Evolutionary conservation across 345 rosid species (phyloP), one percentile per base, ranked within the genome.

Genomic region (Pugionium cornutum): DNA sequence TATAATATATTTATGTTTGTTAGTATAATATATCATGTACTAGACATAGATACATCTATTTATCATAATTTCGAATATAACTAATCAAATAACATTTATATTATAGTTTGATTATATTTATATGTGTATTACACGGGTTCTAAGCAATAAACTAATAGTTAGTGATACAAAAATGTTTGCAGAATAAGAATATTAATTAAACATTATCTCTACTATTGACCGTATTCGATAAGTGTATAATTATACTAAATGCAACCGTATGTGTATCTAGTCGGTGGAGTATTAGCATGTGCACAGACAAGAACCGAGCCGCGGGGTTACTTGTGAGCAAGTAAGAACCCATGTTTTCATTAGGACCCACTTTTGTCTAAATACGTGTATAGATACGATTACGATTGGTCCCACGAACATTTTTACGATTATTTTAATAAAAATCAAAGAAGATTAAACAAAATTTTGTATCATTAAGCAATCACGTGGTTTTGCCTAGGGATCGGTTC

Each of bases 391-490:
- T 57, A 10, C 2, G 52, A 62, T 60, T 30, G 64, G 75, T 59
- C 62, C 59, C 74, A 75, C 18, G 18, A 18, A 18, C 18, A 18
- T 18, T 18, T 80, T 72, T 48, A 40, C 68, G 46, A 34, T 35
- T 44, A 29, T 18, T 6, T 58, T 68, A 60, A 4, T 2, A 18
- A 18, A 18, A 18, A 18, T 18, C 18, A 34, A 49, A 27, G 27
- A 62, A 50, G 54, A 72, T 64, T 50, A 27, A 9, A 48, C 26
- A 53, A 11, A 43, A 67, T 76, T 18, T 18, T 18, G 18, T n/a
- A 41, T 65, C 62, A 70, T 43, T 42, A 30, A 44, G 31, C 43
- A 62, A 70, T 81, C 95, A 83, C 86, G 95, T 85, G 89, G 79
- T 31, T n/a, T 40, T 62, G 80, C 68, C 54, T 80, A 0, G 83